phyloP scores from a whole-genome alignment of 2,329 filamentous ascomycete species.

The Aureobasidium melanogenum region DNA sequence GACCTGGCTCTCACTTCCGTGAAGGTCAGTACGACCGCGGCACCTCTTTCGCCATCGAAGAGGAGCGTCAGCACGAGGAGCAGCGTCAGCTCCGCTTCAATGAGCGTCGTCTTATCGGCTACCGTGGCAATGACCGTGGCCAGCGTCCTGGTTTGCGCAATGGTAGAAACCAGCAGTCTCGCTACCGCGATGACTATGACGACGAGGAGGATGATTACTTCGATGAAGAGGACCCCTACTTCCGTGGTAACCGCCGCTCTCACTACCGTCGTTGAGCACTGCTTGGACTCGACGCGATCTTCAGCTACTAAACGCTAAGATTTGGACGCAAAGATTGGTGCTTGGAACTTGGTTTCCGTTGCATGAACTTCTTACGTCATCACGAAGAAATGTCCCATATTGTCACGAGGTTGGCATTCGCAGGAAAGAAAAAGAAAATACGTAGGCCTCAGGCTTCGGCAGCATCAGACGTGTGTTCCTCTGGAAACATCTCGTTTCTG shows the following conservation, averaged over 20 bases:
- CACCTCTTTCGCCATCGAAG: constrained; percentile 41
- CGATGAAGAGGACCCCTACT: neutral
- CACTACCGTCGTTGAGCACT: neutral
- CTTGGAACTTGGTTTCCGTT: neutral
- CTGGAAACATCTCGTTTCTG: neutral
- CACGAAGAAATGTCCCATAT: neutral
- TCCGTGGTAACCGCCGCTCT: neutral
- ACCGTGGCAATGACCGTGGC: neutral
- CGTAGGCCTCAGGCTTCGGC: neutral
- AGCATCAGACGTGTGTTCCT: neutral
- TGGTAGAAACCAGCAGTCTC: neutral
- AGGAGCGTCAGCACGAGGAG: constrained; percentile 18
- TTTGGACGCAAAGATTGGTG: neutral
- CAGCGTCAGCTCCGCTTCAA: neutral
- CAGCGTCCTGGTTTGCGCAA: neutral
- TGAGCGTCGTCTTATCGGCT: neutral
- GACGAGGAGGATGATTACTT: neutral
- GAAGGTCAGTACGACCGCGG: constrained; percentile 76
- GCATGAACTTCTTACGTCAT: neutral
- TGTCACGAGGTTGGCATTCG: neutral
- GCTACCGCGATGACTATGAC: neutral
- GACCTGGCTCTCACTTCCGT: constrained; percentile 61
- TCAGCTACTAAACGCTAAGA: neutral
- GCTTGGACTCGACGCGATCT: neutral
- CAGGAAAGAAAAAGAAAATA: neutral